Base-by-base conservation (phyloP, 352 stramenopile genomes). In the Globisporangium camurandrum region DNA sequence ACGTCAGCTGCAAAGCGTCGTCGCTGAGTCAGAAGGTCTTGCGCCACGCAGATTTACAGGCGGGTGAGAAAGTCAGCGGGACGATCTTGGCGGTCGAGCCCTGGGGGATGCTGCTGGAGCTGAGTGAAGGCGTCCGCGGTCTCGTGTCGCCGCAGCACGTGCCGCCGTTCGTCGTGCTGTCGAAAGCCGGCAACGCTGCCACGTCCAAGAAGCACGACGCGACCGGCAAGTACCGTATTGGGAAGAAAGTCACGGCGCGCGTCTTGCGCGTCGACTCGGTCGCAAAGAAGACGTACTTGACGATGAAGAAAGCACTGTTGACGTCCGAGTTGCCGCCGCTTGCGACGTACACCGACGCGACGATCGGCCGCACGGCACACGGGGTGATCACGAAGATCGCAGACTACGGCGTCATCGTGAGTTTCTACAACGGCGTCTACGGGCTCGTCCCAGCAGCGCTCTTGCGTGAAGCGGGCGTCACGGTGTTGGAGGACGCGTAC, bases 371-470 rank as follows among this genome's bases (percentile, higher is more conserved):
- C 30, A 62, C 96, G 5, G 77, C 74, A 2, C 79, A 89, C 47
- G 94, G 95, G 14, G 97, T 95, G 64, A 85, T 98, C 49, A 97
- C 91, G 17, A 97, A 96, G 60, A 86, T 98, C 37, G 89, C 93
- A 50, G 74, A 95, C 22, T 91, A 86, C 50, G 90, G 92, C 22
- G 67, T 98, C 16, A 92, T 93, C 50, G 88, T 98, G 24, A 98
- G 80, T 37, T 98, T 98, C 61, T 98, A 95, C 78, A 95, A 97
- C 62, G 91, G 92, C 49, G 89, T 98, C 23, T 95, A 97, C 61
- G 95, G 95, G 24, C 66, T 95, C 28, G 88, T 98, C 6, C 87
- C 84, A 0, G 86, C 88, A 2, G 78, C 73, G 38, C 77, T 93
- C 51, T 63, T 98, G 24, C 71, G 76, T 24, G 62, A 86, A 39